These are phyloP conservation scores for Berberis thunbergii DNA, from an alignment of 164 flowering plant genomes.

Conservation along the genomic window DNA sequence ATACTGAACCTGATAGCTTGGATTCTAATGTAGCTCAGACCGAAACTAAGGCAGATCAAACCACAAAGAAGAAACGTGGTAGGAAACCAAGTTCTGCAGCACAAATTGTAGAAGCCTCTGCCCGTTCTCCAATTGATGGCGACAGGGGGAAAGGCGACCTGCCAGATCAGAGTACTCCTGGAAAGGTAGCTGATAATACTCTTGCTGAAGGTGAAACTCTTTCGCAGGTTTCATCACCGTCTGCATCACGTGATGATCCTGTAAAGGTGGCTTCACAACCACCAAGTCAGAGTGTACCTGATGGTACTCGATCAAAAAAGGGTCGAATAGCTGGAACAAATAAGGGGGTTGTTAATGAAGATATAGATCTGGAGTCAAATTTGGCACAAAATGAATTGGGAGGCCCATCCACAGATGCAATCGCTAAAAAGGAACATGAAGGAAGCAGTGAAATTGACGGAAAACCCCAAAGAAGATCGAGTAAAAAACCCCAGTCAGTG, in stretches of 20 bases:
- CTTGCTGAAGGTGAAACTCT: constrained; percentile 22
- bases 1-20: constrained; percentile 20
- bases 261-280: constrained; percentile 24
- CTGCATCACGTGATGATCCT: constrained; percentile 9
- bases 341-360: constrained; percentile 19
- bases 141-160: constrained; percentile 25
- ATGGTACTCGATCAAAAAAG: constrained; percentile 25
- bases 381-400: constrained; percentile 6
- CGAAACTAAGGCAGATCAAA: constrained; percentile 20
- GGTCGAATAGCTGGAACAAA: constrained; percentile 19
- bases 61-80: constrained; percentile 23
- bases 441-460: constrained; percentile 32
- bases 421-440: constrained; percentile 27
- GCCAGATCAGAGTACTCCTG: constrained; percentile 17
- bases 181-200: constrained; percentile 27
- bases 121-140: constrained; percentile 16
- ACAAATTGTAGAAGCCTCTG: constrained; percentile 27
- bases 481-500: constrained; percentile 22
- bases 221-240: not conserved
- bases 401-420: constrained; percentile 6
- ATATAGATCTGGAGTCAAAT: constrained; percentile 12
- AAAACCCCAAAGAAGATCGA: constrained; percentile 16
- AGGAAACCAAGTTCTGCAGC: constrained; percentile 15
- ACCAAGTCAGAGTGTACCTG: constrained; percentile 11
- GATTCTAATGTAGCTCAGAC: constrained; percentile 11